These are phyloP conservation scores for Coemansia sp. DNA, from an alignment of 192 early-diverging fungal genomes.

Conservation along the genomic window DNA sequence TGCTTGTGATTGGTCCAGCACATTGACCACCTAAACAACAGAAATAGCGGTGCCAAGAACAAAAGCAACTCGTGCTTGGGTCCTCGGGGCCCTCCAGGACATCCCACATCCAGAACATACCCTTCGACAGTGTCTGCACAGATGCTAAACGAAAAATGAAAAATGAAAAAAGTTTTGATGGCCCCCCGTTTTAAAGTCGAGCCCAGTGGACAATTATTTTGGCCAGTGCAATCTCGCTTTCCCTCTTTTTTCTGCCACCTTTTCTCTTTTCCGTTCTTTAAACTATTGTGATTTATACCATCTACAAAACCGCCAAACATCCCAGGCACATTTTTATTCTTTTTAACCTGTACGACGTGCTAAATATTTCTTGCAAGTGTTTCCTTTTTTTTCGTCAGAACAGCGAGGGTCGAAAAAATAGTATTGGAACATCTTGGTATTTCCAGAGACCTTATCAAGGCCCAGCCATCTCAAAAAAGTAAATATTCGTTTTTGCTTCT, in stretches of 20 bases:
- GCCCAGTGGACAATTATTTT: background rate
- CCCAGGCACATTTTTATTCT: background rate
- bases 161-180: background rate
- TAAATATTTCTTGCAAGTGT: background rate
- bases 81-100: background rate
- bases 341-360: background rate
- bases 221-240: background rate
- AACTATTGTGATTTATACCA: background rate
- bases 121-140: too few species aligned
- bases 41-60: background rate
- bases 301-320: background rate
- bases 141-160: background rate
- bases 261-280: background rate
- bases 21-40: background rate
- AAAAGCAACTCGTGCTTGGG: background rate
- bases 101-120: too few species aligned
- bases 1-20: slow-evolving; percentile 17
- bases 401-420: too few species aligned
- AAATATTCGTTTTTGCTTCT: background rate
- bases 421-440: too few species aligned
- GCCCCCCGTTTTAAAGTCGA: background rate
- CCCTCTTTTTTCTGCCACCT: background rate
- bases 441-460: too few species aligned
- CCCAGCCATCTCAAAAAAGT: too few species aligned
- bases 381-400: background rate